Base-by-base conservation (phyloP, 2,329 filamentous ascomycete genomes). In the Zymoseptoria brevis region DNA sequence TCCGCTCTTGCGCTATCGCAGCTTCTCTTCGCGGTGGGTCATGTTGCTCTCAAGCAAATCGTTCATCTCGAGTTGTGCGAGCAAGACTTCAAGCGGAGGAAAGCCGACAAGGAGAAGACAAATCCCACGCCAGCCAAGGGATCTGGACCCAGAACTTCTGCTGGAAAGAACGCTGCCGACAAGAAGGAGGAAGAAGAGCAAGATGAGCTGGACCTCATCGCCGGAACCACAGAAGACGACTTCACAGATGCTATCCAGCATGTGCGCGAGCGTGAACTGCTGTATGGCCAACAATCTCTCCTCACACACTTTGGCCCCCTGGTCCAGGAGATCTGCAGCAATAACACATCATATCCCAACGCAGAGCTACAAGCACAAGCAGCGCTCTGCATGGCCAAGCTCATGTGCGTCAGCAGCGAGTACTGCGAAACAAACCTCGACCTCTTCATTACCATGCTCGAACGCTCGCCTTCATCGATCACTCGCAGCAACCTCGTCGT, bases 11-110 rank as follows among this genome's bases (percentile, higher is more conserved):
- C 84, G 0, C 80, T 99, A 1, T 96, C 94, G 0, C 94, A 97
- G 69, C 81, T 99, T 1, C 80, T 99, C 0, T 97, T 97, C 72
- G 88, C 96, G 41, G 93, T 97, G 29, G 94, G 94, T 0, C 94
- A 99, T 70, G 89, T 97, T 53, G 94, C 94, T 13, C 94, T 99
- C 72, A 99, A 99, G 77, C 95, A 99, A 72, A 99, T 99, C 67
- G 95, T 99, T 0, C 94, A 99, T 72, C 83, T 99, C 9, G 94
- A 99, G 69, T 81, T 97, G n/a, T 96, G 92, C 72, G 94, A 99
- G 72, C 85, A 94, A 54, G 94, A 99, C 74, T 99, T 99, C 75
- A 99, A 99, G 79, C 88, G 93, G 57, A 84, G 93, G 65, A 99
- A 99, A 79, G 87, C 89, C 49, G 90, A 94, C 61, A 90, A 91